phyloP scores from a whole-genome alignment of 768 basidiomycete genomes.

The Rubroboletus pulcherrimus region DNA sequence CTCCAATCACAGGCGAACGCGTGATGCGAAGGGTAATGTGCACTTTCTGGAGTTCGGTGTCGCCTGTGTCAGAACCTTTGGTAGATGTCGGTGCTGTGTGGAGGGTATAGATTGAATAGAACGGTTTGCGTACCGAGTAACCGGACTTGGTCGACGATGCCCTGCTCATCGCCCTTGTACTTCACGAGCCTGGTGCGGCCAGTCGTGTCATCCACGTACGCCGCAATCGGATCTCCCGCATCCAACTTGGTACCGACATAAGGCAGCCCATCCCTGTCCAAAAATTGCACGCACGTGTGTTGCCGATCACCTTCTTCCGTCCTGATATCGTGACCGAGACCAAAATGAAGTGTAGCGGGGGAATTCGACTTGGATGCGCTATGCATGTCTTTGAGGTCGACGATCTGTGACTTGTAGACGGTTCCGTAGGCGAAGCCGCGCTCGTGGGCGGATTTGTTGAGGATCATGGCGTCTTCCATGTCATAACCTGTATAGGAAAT shows the following conservation, averaged over 20 bases:
- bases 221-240: constrained; percentile 78
- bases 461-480: constrained; percentile 99
- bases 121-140: constrained; percentile 60
- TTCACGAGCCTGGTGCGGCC: constrained; percentile 82
- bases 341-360: constrained; percentile 82
- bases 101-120: not conserved
- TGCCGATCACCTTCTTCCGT: constrained; percentile 44
- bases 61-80: constrained; percentile 83
- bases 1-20: constrained; percentile 94
- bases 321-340: constrained; percentile 73
- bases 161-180: constrained; percentile 94
- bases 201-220: constrained; percentile 83
- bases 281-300: constrained; percentile 44
- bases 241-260: constrained; percentile 64
- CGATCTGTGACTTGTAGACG: constrained; percentile 89
- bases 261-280: constrained; percentile 86
- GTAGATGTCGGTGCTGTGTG: not conserved
- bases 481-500: constrained; percentile 99
- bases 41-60: constrained; percentile 85
- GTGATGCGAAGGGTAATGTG: constrained; percentile 92
- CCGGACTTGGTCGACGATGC: constrained; percentile 87
- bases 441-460: constrained; percentile 98
- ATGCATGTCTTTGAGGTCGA: constrained; percentile 81
- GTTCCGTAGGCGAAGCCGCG: constrained; percentile 97
- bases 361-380: constrained; percentile 58